Conservation (phyloP, 1,284 basidiomycete species). For the Wolfiporia cocos region DNA sequence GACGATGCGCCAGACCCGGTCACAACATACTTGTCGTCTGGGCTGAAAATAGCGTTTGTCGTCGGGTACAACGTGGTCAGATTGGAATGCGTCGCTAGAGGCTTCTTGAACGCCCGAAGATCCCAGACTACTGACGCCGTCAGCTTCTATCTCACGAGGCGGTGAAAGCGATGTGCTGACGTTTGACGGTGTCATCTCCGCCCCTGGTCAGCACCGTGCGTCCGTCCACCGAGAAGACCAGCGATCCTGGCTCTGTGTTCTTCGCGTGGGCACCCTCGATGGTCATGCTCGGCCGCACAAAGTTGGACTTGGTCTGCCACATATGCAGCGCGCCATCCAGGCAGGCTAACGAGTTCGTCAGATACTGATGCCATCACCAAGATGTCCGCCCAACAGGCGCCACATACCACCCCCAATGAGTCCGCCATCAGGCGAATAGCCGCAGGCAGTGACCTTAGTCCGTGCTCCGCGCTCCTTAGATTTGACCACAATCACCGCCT, state of each 20-base stretch:
- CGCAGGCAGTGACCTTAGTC: slow-evolving; percentile 86
- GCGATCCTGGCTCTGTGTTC: slow-evolving; percentile 76
- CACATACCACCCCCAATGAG: slow-evolving; percentile 79
- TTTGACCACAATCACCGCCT: slow-evolving; percentile 92
- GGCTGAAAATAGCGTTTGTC: slow-evolving; percentile 91
- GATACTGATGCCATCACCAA: slow-evolving; percentile 4
- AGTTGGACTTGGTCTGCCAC: slow-evolving; percentile 92
- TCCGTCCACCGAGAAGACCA: slow-evolving; percentile 84
- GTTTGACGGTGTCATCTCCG: slow-evolving; percentile 90
- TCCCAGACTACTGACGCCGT: slow-evolving; percentile 82
- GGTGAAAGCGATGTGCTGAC: slow-evolving; percentile 44
- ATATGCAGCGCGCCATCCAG: slow-evolving; percentile 88
- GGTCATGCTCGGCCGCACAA: slow-evolving; percentile 81
- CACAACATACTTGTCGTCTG: slow-evolving; percentile 82
- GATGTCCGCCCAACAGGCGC: background rate
- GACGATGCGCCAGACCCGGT: slow-evolving; percentile 70
- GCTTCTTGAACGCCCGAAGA: slow-evolving; percentile 81
- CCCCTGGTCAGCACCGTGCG: slow-evolving; percentile 80
- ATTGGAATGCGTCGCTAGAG: slow-evolving; percentile 59
- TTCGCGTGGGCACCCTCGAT: slow-evolving; percentile 85
- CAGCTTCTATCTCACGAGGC: slow-evolving; percentile 2
- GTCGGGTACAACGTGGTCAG: slow-evolving; percentile 82
- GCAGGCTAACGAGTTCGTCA: slow-evolving; percentile 50
- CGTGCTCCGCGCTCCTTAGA: slow-evolving; percentile 94
- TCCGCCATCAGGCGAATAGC: slow-evolving; percentile 82